Evolutionary conservation across 2,329 filamentous ascomycete genomes (phyloP).

Genomic region (Alternaria conjuncta): DNA sequence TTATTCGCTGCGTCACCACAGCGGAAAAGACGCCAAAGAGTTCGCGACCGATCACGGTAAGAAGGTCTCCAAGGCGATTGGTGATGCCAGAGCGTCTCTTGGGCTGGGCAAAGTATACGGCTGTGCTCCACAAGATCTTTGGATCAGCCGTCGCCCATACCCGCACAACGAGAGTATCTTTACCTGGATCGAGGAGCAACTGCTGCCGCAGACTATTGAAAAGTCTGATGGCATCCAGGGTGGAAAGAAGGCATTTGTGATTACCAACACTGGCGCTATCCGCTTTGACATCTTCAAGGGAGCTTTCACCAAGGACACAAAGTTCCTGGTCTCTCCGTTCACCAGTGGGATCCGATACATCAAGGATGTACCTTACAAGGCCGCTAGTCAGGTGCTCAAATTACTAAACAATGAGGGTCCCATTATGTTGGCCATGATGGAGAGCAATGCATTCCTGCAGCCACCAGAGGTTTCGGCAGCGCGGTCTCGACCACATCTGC

Average conservation of each 20-base stretch:
- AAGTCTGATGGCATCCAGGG: constrained; percentile 50
- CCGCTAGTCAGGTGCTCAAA: constrained; percentile 71
- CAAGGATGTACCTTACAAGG: constrained; percentile 78
- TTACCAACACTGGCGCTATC: constrained; percentile 89
- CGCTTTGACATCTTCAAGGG: constrained; percentile 97
- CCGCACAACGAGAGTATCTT: constrained; percentile 78
- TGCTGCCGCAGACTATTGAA: constrained; percentile 72
- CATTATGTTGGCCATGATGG: constrained; percentile 50
- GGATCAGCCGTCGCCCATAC: constrained; percentile 81
- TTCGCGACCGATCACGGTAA: constrained; percentile 79
- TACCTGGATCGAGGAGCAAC: constrained; percentile 75
- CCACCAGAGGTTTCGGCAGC: constrained; percentile 55
- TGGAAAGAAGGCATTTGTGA: constrained; percentile 70
- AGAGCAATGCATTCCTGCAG: constrained; percentile 47
- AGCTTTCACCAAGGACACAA: constrained; percentile 84
- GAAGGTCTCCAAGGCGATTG: constrained; percentile 74
- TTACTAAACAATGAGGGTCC: constrained; percentile 65
- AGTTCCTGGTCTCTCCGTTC: constrained; percentile 88
- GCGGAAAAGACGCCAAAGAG: constrained; percentile 70
- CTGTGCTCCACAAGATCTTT: constrained; percentile 81
- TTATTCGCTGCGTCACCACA: constrained; percentile 82
- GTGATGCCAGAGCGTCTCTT: constrained; percentile 71
- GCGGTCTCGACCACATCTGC: constrained; percentile 27
- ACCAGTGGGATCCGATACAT: constrained; percentile 78
- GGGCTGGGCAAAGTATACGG: constrained; percentile 76